These are phyloP conservation scores for Castanopsis chinensis DNA, from an alignment of 306 rosid genomes.

Conservation along the genomic window DNA sequence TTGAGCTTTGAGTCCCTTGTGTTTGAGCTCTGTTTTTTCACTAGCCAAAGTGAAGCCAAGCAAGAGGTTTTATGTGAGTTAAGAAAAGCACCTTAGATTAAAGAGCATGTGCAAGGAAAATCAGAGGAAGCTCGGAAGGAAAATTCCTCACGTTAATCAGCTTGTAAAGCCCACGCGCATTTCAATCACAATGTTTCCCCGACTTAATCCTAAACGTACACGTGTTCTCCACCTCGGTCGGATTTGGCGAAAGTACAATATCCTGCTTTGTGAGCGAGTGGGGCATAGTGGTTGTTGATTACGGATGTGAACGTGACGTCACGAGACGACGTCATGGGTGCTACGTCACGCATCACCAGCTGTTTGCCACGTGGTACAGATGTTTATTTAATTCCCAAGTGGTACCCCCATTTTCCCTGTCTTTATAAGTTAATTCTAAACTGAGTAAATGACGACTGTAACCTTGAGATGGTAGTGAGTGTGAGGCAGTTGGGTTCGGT, in stretches of 20 bases:
- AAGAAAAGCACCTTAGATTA: background rate
- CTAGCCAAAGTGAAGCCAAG: background rate
- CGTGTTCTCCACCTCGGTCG: no score
- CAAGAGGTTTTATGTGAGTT: background rate
- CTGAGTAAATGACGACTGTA: background rate
- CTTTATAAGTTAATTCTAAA: background rate
- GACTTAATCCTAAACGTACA: background rate
- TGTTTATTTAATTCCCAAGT: background rate
- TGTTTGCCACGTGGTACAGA: background rate
- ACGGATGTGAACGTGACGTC: background rate
- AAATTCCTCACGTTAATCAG: constrained; percentile 22
- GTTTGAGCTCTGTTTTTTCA: background rate
- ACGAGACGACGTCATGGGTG: background rate
- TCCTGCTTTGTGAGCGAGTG: background rate
- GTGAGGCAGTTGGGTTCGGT: no score
- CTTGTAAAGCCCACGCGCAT: background rate
- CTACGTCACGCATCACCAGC: background rate
- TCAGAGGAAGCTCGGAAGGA: constrained; percentile 28
- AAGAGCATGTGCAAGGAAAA: constrained; percentile 21
- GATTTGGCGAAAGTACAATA: background rate
- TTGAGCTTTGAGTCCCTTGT: background rate
- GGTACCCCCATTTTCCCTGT: background rate
- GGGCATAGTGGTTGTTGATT: background rate
- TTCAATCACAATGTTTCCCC: no score
- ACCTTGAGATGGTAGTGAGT: background rate